Conservation (phyloP, 1,284 basidiomycete species). For the Cerioporus squamosus region DNA sequence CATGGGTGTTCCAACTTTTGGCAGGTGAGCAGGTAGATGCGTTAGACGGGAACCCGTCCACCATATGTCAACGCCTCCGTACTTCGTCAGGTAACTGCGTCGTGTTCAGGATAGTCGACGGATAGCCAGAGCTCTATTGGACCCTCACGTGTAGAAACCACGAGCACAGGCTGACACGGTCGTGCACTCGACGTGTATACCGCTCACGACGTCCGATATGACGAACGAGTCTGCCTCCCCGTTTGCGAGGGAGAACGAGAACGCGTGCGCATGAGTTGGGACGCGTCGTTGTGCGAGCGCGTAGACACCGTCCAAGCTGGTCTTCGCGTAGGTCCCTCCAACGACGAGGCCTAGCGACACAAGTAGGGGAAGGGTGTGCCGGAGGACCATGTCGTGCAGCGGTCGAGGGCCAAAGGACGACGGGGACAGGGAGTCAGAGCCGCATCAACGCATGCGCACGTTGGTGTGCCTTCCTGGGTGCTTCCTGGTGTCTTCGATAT, state of each 20-base stretch:
- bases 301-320: slow-evolving; percentile 28
- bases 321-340: background rate
- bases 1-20: slow-evolving; percentile 35
- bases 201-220: slow-evolving; percentile 27
- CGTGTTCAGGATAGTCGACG: background rate
- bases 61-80: slow-evolving; percentile 45
- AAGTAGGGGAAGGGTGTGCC: slow-evolving; percentile 3
- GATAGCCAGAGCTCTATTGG: too few species aligned
- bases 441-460: background rate
- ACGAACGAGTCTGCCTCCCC: slow-evolving; percentile 32
- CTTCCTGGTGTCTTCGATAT: too few species aligned
- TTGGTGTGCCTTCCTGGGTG: too few species aligned
- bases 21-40: slow-evolving; percentile 35
- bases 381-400: slow-evolving; percentile 1
- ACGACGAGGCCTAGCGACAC: slow-evolving; percentile 6
- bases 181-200: slow-evolving; percentile 34
- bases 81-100: slow-evolving; percentile 44
- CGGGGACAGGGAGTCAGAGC: background rate
- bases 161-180: slow-evolving; percentile 35
- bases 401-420: background rate
- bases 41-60: slow-evolving; percentile 47
- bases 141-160: slow-evolving; percentile 34
- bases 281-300: slow-evolving; percentile 33
- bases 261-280: slow-evolving; percentile 31
- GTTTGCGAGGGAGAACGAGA: slow-evolving; percentile 31